Percentiles rank a stretch among this genome's conserved stretches.
Evolutionary conservation across 2,329 filamentous ascomycete genomes (phyloP).

Genomic region (Colletotrichum sp.): DNA sequence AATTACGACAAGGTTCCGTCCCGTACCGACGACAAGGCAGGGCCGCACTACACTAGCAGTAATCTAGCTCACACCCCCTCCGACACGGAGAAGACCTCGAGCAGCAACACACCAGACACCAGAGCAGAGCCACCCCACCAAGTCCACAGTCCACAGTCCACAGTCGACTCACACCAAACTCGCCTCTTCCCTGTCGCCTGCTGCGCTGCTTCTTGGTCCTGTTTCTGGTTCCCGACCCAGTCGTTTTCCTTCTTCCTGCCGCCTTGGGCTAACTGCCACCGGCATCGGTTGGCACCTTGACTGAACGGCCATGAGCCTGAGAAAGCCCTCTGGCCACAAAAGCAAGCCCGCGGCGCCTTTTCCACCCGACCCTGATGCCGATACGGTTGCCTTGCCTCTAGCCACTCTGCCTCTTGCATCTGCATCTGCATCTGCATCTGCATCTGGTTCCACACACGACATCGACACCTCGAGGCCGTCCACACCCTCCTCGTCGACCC

Average conservation of each 20-base stretch:
- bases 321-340: constrained; percentile 18
- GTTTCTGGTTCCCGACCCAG: constrained; percentile 3
- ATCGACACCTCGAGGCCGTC: not conserved
- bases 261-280: constrained; percentile 2
- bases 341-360: constrained; percentile 12
- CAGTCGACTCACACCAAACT: constrained; percentile 9
- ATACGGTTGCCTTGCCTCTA: constrained; percentile 14
- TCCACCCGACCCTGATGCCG: constrained; percentile 10
- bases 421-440: constrained; percentile 1
- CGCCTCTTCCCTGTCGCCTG: constrained; percentile 8
- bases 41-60: not conserved
- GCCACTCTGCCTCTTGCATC: constrained; percentile 12
- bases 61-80: not conserved
- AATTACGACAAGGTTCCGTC: constrained; percentile 1
- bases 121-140: not conserved
- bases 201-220: not conserved
- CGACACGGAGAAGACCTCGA: not conserved
- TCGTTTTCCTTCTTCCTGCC: constrained; percentile 10
- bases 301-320: constrained; percentile 14
- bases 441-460: not conserved
- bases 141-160: not conserved
- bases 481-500: constrained; percentile 3
- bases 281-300: not conserved
- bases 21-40: not conserved
- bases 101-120: not conserved